Percentiles rank a stretch among this genome's conserved stretches.
These are phyloP conservation scores for Coemansia sp. DNA, from an alignment of 371 early-diverging fungal genomes.

Conservation along the genomic window DNA sequence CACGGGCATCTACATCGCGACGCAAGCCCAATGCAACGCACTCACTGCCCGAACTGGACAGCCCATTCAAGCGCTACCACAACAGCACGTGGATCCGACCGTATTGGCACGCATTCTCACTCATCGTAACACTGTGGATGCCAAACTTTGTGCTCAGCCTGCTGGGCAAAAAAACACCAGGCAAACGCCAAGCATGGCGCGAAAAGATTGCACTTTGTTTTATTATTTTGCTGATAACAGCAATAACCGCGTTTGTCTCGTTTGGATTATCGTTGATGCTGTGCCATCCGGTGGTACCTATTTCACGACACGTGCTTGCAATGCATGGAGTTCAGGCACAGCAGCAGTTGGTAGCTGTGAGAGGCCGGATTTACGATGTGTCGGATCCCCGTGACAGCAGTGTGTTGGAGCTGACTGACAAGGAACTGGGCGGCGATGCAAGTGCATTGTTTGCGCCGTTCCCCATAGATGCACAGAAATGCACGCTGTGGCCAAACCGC, in stretches of 20 bases:
- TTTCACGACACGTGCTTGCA: constrained; percentile 17
- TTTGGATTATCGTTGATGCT: constrained; percentile 59
- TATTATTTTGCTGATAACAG: constrained; percentile 61
- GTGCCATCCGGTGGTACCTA: constrained; percentile 38
- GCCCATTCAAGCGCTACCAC: constrained; percentile 30
- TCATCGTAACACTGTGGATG: constrained; percentile 40
- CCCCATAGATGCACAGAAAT: constrained; percentile 21
- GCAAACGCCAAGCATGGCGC: constrained; percentile 62
- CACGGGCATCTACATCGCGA: background rate
- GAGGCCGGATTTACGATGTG: constrained; percentile 46
- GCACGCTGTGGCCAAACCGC: constrained; percentile 32
- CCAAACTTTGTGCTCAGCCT: constrained; percentile 33
- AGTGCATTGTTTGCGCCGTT: constrained; percentile 42
- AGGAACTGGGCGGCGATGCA: constrained; percentile 24
- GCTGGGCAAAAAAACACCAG: constrained; percentile 28
- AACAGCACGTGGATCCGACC: constrained; percentile 31
- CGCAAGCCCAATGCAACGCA: background rate
- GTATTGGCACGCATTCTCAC: constrained; percentile 37
- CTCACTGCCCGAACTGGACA: background rate
- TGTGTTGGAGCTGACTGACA: constrained; percentile 6
- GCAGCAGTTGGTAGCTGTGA: constrained; percentile 18
- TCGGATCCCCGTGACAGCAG: background rate
- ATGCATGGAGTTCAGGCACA: constrained; percentile 8
- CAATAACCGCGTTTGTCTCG: constrained; percentile 61
- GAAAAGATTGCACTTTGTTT: constrained; percentile 77